These are phyloP conservation scores for Miscanthus sacchariflorus DNA, from an alignment of 202 grass and related monocot genomes.

Conservation along the genomic window DNA sequence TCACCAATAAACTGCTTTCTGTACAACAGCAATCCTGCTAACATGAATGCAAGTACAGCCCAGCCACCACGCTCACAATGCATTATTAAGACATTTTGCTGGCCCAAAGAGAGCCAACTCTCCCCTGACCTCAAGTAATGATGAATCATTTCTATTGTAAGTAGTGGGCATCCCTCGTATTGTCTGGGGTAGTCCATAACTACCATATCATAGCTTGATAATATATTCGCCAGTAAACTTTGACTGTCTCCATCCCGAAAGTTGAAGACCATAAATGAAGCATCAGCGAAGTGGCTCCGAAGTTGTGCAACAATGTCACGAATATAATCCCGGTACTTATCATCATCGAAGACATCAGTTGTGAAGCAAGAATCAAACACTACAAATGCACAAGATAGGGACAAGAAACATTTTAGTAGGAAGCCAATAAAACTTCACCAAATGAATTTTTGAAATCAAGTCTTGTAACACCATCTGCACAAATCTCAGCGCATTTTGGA, in stretches of 20 bases:
- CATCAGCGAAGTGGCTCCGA: slow-evolving; percentile 80
- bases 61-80: slow-evolving; percentile 94
- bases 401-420: slow-evolving; percentile 5
- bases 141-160: slow-evolving; percentile 94
- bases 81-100: slow-evolving; percentile 92
- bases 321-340: slow-evolving; percentile 79
- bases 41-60: slow-evolving; percentile 95
- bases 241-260: slow-evolving; percentile 80
- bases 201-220: slow-evolving; percentile 80
- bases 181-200: slow-evolving; percentile 99
- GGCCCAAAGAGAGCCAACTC: slow-evolving; percentile 90
- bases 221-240: slow-evolving; percentile 71
- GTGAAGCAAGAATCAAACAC: slow-evolving; percentile 99
- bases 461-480: background rate
- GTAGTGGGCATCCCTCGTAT: slow-evolving; percentile 86
- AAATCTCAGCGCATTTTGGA: background rate
- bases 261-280: slow-evolving; percentile 98
- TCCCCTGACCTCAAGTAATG: slow-evolving; percentile 89
- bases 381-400: slow-evolving; percentile 45
- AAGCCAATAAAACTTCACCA: slow-evolving; percentile 15
- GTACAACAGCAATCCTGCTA: slow-evolving; percentile 86
- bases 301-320: slow-evolving; percentile 82
- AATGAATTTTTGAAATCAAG: slow-evolving; percentile 10
- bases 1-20: slow-evolving; percentile 89
- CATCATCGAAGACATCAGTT: slow-evolving; percentile 81